Base-by-base conservation (phyloP, 495 filamentous ascomycete species). In the Amphirosellinia nigrospora region DNA sequence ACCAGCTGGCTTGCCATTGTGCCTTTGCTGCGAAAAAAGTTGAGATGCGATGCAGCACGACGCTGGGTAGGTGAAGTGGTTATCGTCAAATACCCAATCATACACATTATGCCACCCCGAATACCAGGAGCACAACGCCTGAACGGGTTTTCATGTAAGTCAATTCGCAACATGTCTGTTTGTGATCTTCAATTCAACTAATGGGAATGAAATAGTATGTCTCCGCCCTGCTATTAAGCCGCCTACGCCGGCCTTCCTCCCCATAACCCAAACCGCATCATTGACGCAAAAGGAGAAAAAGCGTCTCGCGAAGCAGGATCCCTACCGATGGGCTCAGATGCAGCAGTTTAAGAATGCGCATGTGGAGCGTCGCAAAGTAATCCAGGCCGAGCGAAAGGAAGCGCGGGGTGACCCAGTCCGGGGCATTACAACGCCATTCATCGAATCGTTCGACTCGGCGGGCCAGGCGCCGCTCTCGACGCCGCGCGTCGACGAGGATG, bases 301-400 rank as follows among this genome's bases (percentile, higher is more conserved):
- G 67, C 83, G 82, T 41, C 72, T 79, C 15, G 82, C 84, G 65
- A 83, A 86, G 74, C 85, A 86, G 68, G 89, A 94, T 71, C 88
- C 88, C 38, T 92, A 92, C 76, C 82, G 85, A 69, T 82, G 89
- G 75, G 91, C 91, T 3, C 91, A 93, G 82, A 86, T 91, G 28
- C 86, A 90, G 72, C 91, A 91, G 78, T 91, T 92, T 58, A 94
- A 93, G 79, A 88, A 89, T 28, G 92, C 89, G 66, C 96, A 97
- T 78, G 73, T 95, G 53, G 86, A 88, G 72, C 89, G 92, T 19
- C 93, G 89, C 72, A 84, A 86, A 68, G 88, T 85, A 52, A 87
- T 98, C 66, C 78, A 87, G 41, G 76, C 85, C 61, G 80, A 89
- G 72, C 88, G 92, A 66, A 82, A 87, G 38, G 84, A 79, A 30